Evolutionary conservation across 768 basidiomycete genomes (phyloP).

Genomic region (Amyloporia xantha): DNA sequence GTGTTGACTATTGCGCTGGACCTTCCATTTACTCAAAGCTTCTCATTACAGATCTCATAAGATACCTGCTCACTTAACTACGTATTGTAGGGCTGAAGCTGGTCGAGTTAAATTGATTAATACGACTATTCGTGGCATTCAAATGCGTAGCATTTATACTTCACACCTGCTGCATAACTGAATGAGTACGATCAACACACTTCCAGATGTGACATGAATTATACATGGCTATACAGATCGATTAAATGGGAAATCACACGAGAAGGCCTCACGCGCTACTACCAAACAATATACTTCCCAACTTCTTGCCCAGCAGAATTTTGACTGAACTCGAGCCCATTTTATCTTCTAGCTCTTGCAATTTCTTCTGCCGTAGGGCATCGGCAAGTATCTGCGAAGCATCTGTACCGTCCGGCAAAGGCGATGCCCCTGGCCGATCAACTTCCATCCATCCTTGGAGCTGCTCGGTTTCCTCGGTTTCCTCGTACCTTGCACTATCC

Average conservation of each 20-base stretch:
- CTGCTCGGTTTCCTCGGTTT: not conserved
- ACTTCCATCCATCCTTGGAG: not conserved
- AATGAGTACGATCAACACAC: too few relatives aligned
- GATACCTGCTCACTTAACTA: too few relatives aligned
- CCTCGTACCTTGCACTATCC: not conserved
- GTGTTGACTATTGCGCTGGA: constrained; percentile 40
- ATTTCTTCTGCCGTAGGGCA: not conserved
- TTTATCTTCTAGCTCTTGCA: not conserved
- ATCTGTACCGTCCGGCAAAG: not conserved
- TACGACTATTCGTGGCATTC: too few relatives aligned
- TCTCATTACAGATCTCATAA: constrained; percentile 24
- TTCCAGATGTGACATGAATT: too few relatives aligned
- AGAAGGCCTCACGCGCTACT: too few relatives aligned
- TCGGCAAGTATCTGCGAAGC: not conserved
- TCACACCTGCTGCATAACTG: too few relatives aligned
- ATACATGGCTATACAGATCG: too few relatives aligned
- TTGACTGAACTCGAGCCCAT: not conserved
- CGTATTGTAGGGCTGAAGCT: too few relatives aligned
- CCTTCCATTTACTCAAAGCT: constrained; percentile 28
- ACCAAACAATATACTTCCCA: not conserved
- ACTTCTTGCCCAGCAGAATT: not conserved
- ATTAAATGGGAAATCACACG: too few relatives aligned
- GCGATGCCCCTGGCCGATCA: not conserved
- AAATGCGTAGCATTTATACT: too few relatives aligned
- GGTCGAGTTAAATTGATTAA: too few relatives aligned